Evolutionary conservation across 345 rosid species (phyloP), one percentile per base, ranked within the genome.

Genomic region (Eucalyptus regnans): DNA sequence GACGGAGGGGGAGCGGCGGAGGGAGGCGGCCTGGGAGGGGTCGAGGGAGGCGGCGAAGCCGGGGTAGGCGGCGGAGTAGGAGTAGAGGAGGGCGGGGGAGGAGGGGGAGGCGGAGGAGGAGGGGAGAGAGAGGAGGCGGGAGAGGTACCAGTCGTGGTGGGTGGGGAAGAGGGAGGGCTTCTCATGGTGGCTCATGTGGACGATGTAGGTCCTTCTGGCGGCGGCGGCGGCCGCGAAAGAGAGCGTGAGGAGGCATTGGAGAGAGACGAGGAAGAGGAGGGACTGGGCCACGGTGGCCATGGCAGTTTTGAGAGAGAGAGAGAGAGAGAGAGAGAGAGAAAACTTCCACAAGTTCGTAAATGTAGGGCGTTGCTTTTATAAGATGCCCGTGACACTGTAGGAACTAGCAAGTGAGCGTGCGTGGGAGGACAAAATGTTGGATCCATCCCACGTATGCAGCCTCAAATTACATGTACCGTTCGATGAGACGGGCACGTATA

Each of bases 1-100:
- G 64, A 97, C 95, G 7, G 92, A 90, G 7, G 93, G 90, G 20
- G 93, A 95, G 25, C 87, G 54, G 41, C 93, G 94, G 27, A 97
- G 96, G 7, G 91, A 10, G 4, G 94, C 93, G 8, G 91, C 99
- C 91, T 96, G 93, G 20, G 89, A 88, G 4, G 94, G 89, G 85
- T 93, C 91, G 29, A 97, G 98, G 15, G 91, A 91, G 87, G 97
- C 97, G 3, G 99, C 96, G 71, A 92, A 97, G 79, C 99, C 99
- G 79, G 93, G 89, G 90, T 93, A 96, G 37, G 96, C 95, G 37
- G 93, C 56, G 41, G 90, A 58, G 94, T 97, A 97, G 58, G 94
- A 88, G 92, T 96, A 96, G 33, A 97, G 94, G 15, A 76, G 83
- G n/a, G 89, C 29, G 94, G 96, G 96, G 52, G 94, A 86, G 92